Percentiles rank a stretch among this genome's conserved stretches.
phyloP scores from a whole-genome alignment of 345 rosid species.

The Eucalyptus curtisii region DNA sequence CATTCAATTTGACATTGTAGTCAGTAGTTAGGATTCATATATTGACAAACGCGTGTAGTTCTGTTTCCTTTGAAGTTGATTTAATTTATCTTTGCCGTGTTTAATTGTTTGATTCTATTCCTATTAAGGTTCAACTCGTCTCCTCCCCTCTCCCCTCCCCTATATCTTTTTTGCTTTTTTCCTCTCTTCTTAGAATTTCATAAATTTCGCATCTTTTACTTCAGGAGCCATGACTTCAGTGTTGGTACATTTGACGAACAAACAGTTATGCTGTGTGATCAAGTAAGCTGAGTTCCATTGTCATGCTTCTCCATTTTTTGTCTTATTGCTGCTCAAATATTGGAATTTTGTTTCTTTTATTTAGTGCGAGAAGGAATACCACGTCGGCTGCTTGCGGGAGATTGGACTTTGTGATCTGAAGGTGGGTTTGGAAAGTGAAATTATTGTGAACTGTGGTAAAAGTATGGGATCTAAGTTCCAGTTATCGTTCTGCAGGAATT shows the following conservation, averaged over 20 bases:
- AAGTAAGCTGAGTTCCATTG: slow-evolving; percentile 34
- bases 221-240: slow-evolving; percentile 50
- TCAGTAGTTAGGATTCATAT: not conserved
- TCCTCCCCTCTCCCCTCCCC: not conserved
- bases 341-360: slow-evolving; percentile 1
- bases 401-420: slow-evolving; percentile 66
- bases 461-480: not conserved
- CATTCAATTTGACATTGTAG: not conserved
- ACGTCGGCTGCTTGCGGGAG: slow-evolving; percentile 83
- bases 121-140: not conserved
- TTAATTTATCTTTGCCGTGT: not conserved
- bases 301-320: not conserved
- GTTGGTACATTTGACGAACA: slow-evolving; percentile 56
- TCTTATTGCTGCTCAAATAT: not conserved
- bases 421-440: slow-evolving; percentile 26
- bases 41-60: not conserved
- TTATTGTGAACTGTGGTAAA: not conserved
- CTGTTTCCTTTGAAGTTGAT: not conserved
- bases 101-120: not conserved
- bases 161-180: not conserved
- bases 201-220: not conserved
- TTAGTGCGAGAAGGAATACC: slow-evolving; percentile 84
- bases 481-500: slow-evolving; percentile 40
- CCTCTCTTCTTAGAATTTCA: not conserved
- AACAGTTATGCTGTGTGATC: slow-evolving; percentile 92